Conservation (phyloP, 805 yeast genomes). For the Metschnikowia lunata region DNA sequence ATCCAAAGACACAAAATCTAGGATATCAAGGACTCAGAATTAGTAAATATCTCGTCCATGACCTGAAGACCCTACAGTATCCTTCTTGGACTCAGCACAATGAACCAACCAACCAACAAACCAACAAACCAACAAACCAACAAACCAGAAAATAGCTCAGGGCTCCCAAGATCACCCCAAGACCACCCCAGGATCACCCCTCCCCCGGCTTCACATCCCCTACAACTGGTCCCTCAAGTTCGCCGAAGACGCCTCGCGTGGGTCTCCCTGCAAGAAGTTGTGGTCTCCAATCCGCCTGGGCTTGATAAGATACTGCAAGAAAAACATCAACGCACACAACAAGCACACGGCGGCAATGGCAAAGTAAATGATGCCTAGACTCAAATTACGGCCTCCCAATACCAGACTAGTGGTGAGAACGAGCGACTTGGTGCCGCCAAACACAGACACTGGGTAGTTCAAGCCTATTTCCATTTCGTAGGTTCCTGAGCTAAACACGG, state of each 20-base stretch:
- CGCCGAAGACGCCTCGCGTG: slow-evolving; percentile 16
- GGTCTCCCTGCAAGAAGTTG: slow-evolving; percentile 40
- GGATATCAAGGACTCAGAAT: no score
- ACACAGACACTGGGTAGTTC: slow-evolving; percentile 77
- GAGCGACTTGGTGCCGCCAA: slow-evolving; percentile 85
- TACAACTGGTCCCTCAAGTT: slow-evolving; percentile 21
- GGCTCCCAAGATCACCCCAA: no score
- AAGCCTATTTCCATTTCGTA: slow-evolving; percentile 64
- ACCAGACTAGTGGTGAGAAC: slow-evolving; percentile 77
- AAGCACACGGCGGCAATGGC: slow-evolving; percentile 78
- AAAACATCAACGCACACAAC: slow-evolving; percentile 67
- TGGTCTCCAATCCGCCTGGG: slow-evolving; percentile 88
- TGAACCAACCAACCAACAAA: no score
- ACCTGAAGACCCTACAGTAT: no score
- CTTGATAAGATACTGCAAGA: slow-evolving; percentile 74
- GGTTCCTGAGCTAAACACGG: slow-evolving; percentile 55
- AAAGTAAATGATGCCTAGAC: slow-evolving; percentile 79
- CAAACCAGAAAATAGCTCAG: no score
- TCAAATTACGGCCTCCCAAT: slow-evolving; percentile 83
- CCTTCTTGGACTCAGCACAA: no score
- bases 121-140: no score
- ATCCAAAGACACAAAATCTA: no score
- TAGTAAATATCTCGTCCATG: no score
- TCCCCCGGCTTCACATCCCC: no score
- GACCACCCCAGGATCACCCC: no score